Evolutionary conservation across 768 basidiomycete species (phyloP).

Genomic region (Naganishia antarctica): DNA sequence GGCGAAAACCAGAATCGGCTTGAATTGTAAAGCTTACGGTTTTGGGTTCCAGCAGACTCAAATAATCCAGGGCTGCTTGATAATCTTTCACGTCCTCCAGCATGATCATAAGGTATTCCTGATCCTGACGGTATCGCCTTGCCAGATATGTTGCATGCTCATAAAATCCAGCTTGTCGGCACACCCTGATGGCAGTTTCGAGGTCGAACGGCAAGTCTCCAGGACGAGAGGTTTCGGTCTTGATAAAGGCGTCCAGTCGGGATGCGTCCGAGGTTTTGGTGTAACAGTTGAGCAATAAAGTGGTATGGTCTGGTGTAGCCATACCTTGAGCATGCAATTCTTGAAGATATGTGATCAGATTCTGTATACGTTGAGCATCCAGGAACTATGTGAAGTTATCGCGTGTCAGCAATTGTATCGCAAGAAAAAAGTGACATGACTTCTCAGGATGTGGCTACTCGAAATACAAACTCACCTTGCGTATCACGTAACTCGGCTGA

Average conservation of each 20-base stretch:
- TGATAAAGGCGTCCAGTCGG: conserved; percentile 85
- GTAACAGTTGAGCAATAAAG: conserved; percentile 91
- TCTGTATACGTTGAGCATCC: conserved; percentile 91
- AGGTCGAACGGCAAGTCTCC: conserved; percentile 77
- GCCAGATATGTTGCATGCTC: conserved; percentile 92
- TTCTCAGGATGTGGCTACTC: no score
- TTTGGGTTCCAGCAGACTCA: conserved; percentile 70
- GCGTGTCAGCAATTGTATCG: conserved; percentile 14
- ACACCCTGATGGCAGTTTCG: conserved; percentile 93
- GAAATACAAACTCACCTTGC: conserved; percentile 62
- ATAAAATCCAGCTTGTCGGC: conserved; percentile 92
- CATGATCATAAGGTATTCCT: conserved; percentile 87
- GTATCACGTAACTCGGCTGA: conserved; percentile 91
- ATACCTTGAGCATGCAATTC: conserved; percentile 83
- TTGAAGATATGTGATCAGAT: conserved; percentile 91
- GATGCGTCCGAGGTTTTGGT: conserved; percentile 90
- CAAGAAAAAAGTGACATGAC: no score
- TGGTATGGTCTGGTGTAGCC: conserved; percentile 94
- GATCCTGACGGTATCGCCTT: conserved; percentile 80
- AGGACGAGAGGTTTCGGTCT: conserved; percentile 63
- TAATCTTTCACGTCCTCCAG: conserved; percentile 86
- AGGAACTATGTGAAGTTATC: conserved; percentile 64
- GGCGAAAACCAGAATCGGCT: not conserved
- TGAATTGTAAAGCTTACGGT: conserved; percentile 57
- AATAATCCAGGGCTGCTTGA: conserved; percentile 71